Percentiles rank a stretch among this genome's conserved stretches.
These are phyloP conservation scores for Sindora glabra DNA, from an alignment of 306 rosid genomes.

Conservation along the genomic window DNA sequence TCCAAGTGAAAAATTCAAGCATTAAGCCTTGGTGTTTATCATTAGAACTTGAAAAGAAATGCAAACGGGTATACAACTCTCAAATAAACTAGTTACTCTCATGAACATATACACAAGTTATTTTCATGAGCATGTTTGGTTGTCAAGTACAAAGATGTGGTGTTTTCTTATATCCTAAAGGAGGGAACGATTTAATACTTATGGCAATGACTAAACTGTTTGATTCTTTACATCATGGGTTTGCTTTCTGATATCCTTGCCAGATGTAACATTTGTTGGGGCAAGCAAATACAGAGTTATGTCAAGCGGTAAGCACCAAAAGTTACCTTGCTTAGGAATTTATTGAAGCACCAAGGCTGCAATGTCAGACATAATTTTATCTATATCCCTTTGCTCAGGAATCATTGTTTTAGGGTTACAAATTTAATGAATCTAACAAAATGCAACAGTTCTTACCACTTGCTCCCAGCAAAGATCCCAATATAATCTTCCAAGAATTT, in stretches of 20 bases:
- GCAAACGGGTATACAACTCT: not conserved
- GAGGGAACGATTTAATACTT: conserved; percentile 32
- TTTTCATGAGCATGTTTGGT: conserved; percentile 1
- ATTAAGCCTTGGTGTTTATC: not conserved
- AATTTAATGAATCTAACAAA: not conserved
- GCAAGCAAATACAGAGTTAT: conserved; percentile 87
- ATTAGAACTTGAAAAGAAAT: not conserved
- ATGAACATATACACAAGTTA: not conserved
- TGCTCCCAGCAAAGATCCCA: not conserved
- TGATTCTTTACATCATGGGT: conserved; percentile 46
- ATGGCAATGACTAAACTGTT: conserved; percentile 90
- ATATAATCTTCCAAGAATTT: not conserved
- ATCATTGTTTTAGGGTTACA: not conserved
- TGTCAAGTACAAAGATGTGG: not conserved
- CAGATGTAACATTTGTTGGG: conserved; percentile 37
- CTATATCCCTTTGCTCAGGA: too few relatives aligned
- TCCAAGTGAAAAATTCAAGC: not conserved
- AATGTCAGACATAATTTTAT: too few relatives aligned
- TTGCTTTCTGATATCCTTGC: conserved; percentile 13
- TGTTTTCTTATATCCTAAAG: not conserved
- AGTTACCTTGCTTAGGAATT: too few relatives aligned
- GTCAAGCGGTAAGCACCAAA: conserved; percentile 65
- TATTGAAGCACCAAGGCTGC: too few relatives aligned
- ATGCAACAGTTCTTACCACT: not conserved
- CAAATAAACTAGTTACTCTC: too few relatives aligned